A percentile compares a stretch with the other conserved stretches of the same genome.
Conservation (phyloP, 805 yeast genomes). For the Metschnikowia noctiluminum region DNA sequence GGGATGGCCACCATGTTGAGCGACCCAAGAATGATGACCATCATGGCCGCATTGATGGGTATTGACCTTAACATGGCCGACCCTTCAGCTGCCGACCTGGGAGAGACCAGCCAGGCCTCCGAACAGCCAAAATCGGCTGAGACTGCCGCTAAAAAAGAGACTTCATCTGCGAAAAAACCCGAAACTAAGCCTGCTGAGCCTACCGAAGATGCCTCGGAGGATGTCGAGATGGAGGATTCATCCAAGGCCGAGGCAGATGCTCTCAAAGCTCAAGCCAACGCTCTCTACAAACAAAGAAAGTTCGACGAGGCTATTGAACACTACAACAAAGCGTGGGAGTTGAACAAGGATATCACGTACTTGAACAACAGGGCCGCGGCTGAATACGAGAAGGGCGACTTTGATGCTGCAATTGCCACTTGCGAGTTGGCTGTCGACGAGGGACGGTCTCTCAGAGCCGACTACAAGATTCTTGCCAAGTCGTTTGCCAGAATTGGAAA, state of each 20-base stretch:
- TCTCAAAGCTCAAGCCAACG: constrained; percentile 82
- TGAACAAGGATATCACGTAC: constrained; percentile 81
- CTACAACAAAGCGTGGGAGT: constrained; percentile 83
- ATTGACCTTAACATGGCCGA: constrained; percentile 54
- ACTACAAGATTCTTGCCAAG: constrained; percentile 87
- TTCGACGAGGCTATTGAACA: constrained; percentile 90
- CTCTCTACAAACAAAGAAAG: constrained; percentile 76
- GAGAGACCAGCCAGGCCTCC: background rate
- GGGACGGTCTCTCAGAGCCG: constrained; percentile 87
- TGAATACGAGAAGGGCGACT: constrained; percentile 92
- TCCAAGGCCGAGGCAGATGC: constrained; percentile 56
- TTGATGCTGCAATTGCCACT: constrained; percentile 77
- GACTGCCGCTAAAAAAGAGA: constrained; percentile 11
- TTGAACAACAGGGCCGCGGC: constrained; percentile 98
- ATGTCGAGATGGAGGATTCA: constrained; percentile 35
- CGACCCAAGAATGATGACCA: constrained; percentile 85
- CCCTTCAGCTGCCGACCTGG: constrained; percentile 16
- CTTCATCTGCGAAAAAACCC: constrained; percentile 5
- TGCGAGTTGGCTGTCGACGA: constrained; percentile 81
- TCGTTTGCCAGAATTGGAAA: constrained; percentile 91
- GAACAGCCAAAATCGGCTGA: constrained; percentile 17
- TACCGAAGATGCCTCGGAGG: constrained; percentile 19
- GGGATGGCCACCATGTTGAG: constrained; percentile 65
- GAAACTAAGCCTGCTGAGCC: constrained; percentile 11
- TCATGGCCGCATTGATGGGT: constrained; percentile 83